These are phyloP conservation scores for Chenopodium berlandieri DNA, from an alignment of 148 eudicot genomes.

Conservation along the genomic window DNA sequence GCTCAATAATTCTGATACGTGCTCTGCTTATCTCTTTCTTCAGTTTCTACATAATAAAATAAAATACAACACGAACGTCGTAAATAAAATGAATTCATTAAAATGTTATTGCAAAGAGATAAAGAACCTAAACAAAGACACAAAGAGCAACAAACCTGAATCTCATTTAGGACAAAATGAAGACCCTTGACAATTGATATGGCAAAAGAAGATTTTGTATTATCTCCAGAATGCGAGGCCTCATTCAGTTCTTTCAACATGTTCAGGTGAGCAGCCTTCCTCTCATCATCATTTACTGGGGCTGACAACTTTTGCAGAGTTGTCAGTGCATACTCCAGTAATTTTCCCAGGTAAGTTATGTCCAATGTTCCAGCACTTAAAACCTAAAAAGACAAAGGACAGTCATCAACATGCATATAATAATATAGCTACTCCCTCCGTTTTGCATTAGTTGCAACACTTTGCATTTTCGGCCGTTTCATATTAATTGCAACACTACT, in stretches of 20 bases:
- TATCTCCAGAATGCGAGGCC: constrained; percentile 44
- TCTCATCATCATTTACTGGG: constrained; percentile 71
- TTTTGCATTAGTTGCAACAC: no score
- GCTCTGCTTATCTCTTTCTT: constrained; percentile 86
- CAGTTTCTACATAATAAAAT: constrained; percentile 37
- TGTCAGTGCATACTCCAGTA: constrained; percentile 64
- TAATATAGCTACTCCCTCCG: neutral
- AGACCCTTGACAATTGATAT: constrained; percentile 78
- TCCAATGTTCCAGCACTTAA: constrained; percentile 59
- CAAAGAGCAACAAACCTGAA: constrained; percentile 52
- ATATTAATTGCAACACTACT: no score
- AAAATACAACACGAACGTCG: neutral
- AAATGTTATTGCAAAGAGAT: neutral
- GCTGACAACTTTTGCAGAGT: constrained; percentile 83
- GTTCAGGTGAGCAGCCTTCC: constrained; percentile 58
- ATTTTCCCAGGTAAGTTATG: constrained; percentile 67
- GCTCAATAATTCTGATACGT: constrained; percentile 76
- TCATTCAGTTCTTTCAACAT: constrained; percentile 57
- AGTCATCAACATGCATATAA: neutral
- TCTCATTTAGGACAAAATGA: constrained; percentile 73
- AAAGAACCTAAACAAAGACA: neutral
- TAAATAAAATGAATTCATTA: neutral
- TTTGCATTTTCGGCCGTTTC: no score
- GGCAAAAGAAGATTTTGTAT: constrained; percentile 43
- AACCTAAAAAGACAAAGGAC: constrained; percentile 40